Percentiles rank a stretch among this genome's conserved stretches.
Conservation (phyloP, 306 rosid species). For the Lathyrus tuberosus region DNA sequence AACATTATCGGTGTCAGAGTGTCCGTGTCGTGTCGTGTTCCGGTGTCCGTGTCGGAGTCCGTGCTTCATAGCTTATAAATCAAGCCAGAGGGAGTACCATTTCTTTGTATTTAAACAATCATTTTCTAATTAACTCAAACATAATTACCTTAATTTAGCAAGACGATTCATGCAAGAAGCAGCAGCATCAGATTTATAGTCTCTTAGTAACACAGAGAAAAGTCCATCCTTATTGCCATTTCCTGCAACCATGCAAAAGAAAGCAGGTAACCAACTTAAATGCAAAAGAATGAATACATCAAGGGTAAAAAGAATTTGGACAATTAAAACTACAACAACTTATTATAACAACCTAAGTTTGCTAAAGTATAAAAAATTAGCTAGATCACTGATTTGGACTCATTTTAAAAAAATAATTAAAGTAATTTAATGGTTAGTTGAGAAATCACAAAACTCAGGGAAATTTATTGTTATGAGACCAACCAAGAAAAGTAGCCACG, state of each 20-base stretch:
- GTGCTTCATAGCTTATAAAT: too few relatives aligned
- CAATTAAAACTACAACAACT: conserved; percentile 21
- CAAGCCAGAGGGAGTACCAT: too few relatives aligned
- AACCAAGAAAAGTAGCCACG: not conserved
- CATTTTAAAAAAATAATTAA: conserved; percentile 1
- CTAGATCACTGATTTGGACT: conserved; percentile 7
- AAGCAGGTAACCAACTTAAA: conserved; percentile 32
- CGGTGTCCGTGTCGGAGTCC: too few relatives aligned
- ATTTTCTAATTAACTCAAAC: conserved; percentile 16
- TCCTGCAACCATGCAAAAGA: conserved; percentile 54
- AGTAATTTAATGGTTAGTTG: conserved; percentile 14
- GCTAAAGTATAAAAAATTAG: not conserved
- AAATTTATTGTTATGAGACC: not conserved
- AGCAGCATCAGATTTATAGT: conserved; percentile 89
- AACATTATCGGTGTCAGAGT: too few relatives aligned
- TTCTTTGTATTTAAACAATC: conserved; percentile 3
- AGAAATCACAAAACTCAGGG: conserved; percentile 19
- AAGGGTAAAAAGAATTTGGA: not conserved
- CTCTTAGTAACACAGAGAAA: conserved; percentile 90
- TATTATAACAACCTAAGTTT: conserved; percentile 17
- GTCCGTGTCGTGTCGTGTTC: too few relatives aligned
- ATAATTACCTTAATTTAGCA: conserved; percentile 84
- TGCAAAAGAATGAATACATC: conserved; percentile 28
- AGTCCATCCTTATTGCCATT: conserved; percentile 97
- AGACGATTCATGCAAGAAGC: conserved; percentile 95